These are phyloP conservation scores for Phellopilus nigrolimitatus DNA, from an alignment of 1,284 basidiomycete genomes.

Conservation along the genomic window DNA sequence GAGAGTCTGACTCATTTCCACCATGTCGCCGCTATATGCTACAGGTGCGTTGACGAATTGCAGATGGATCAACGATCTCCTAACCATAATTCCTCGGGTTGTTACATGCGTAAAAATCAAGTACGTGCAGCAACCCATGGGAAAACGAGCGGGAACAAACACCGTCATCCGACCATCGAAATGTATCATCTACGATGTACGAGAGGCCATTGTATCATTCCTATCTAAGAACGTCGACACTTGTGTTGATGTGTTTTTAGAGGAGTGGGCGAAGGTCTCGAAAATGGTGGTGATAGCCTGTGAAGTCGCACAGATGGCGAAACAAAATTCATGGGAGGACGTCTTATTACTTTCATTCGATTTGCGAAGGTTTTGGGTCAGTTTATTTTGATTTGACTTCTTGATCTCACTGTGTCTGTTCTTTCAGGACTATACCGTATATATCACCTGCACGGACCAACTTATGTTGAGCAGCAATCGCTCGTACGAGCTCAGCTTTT, in stretches of 20 bases:
- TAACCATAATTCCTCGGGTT: slow-evolving; percentile 41
- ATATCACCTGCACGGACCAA: slow-evolving; percentile 70
- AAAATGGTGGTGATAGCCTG: slow-evolving; percentile 91
- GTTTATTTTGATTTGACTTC: background rate
- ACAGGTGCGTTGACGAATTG: slow-evolving; percentile 30
- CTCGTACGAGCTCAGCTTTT: slow-evolving; percentile 69
- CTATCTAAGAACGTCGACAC: slow-evolving; percentile 80
- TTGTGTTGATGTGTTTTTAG: slow-evolving; percentile 83
- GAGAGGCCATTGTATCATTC: slow-evolving; percentile 81
- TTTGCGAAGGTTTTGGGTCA: slow-evolving; percentile 56
- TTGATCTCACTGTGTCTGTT: background rate
- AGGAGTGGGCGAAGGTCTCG: slow-evolving; percentile 87
- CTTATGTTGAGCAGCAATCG: slow-evolving; percentile 52
- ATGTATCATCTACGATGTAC: slow-evolving; percentile 82
- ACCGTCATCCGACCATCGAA: slow-evolving; percentile 73
- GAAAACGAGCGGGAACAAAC: slow-evolving; percentile 56
- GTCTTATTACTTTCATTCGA: slow-evolving; percentile 81
- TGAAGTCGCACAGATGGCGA: slow-evolving; percentile 82
- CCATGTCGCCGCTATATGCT: too few species aligned
- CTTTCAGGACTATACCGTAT: slow-evolving; percentile 62
- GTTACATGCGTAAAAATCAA: slow-evolving; percentile 84
- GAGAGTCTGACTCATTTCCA: too few species aligned
- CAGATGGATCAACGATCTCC: background rate
- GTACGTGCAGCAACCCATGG: slow-evolving; percentile 80
- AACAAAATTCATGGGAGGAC: slow-evolving; percentile 63